phyloP scores from a whole-genome alignment of 2,329 filamentous ascomycete genomes.

The Claviceps pazoutovae region DNA sequence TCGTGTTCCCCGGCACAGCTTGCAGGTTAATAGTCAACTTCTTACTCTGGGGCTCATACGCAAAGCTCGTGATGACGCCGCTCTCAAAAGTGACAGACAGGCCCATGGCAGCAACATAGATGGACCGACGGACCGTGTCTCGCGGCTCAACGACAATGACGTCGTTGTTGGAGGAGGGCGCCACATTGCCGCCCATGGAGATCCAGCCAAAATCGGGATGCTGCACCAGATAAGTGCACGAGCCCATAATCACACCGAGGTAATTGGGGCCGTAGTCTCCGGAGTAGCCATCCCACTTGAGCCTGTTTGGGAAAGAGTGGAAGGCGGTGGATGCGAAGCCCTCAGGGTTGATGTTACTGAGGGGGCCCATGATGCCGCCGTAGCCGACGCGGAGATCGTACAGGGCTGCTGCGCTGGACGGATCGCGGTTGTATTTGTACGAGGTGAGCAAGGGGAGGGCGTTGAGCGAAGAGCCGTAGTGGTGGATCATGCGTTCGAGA shows the following conservation, averaged over 20 bases:
- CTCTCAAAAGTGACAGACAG: constrained; percentile 28
- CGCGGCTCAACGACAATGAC: constrained; percentile 25
- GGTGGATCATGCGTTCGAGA: constrained; percentile 36
- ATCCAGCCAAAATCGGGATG: constrained; percentile 31
- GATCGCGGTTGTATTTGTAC: constrained; percentile 26
- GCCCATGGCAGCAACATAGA: constrained; percentile 34
- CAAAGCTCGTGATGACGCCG: constrained; percentile 26
- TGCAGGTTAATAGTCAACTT: neutral
- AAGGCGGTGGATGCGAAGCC: constrained; percentile 42
- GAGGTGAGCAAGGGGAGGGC: constrained; percentile 37
- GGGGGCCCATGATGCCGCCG: constrained; percentile 36
- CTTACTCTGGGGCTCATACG: constrained; percentile 11
- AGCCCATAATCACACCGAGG: constrained; percentile 34
- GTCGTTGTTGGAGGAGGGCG: constrained; percentile 13
- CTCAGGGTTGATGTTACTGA: constrained; percentile 40
- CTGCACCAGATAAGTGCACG: constrained; percentile 33
- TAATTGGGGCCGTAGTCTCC: constrained; percentile 45
- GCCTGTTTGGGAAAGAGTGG: constrained; percentile 40
- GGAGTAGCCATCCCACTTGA: constrained; percentile 41
- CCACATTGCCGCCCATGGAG: constrained; percentile 31
- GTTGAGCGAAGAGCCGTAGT: constrained; percentile 47
- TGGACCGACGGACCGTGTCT: constrained; percentile 31
- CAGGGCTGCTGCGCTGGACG: constrained; percentile 22
- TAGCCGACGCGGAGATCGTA: constrained; percentile 41
- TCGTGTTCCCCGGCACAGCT: neutral